Conservation (phyloP, 805 yeast species). For the Millerago galiae region DNA sequence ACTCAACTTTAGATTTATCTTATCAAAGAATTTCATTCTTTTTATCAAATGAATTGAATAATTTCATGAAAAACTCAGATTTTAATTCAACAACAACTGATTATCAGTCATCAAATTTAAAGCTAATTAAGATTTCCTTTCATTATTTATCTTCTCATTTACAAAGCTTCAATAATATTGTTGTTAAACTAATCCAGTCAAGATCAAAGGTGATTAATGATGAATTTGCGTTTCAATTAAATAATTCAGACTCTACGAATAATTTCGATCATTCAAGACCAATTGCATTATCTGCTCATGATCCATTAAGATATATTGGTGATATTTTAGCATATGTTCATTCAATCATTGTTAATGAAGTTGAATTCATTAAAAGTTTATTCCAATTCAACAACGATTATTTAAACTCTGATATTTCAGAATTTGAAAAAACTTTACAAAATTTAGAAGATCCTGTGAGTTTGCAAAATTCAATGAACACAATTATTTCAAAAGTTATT, state of each 20-base stretch:
- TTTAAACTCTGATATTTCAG: constrained; percentile 18
- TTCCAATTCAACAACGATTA: constrained; percentile 37
- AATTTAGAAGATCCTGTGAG: constrained; percentile 13
- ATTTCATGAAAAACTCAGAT: constrained; percentile 9
- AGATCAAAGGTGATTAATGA: constrained; percentile 58
- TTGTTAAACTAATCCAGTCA: constrained; percentile 58
- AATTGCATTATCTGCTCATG: constrained; percentile 62
- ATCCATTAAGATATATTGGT: constrained; percentile 77
- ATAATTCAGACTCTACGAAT: constrained; percentile 19
- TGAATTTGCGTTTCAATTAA: constrained; percentile 59
- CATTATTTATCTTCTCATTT: constrained; percentile 34
- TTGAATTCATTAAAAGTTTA: constrained; percentile 63
- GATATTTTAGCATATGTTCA: constrained; percentile 87
- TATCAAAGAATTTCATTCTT: constrained; percentile 46
- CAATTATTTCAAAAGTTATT: constrained; percentile 44
- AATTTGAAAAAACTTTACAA: constrained; percentile 26
- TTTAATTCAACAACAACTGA: constrained; percentile 11
- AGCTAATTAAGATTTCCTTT: constrained; percentile 28
- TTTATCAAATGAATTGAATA: constrained; percentile 27
- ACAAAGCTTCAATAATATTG: constrained; percentile 50
- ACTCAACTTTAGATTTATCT: constrained; percentile 43
- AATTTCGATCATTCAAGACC: constrained; percentile 32
- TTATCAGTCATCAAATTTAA: constrained; percentile 7
- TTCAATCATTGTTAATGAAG: constrained; percentile 78
- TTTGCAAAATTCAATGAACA: constrained; percentile 14